Conservation (phyloP, 75 land plant species). For the Pinus albicaulis region DNA sequence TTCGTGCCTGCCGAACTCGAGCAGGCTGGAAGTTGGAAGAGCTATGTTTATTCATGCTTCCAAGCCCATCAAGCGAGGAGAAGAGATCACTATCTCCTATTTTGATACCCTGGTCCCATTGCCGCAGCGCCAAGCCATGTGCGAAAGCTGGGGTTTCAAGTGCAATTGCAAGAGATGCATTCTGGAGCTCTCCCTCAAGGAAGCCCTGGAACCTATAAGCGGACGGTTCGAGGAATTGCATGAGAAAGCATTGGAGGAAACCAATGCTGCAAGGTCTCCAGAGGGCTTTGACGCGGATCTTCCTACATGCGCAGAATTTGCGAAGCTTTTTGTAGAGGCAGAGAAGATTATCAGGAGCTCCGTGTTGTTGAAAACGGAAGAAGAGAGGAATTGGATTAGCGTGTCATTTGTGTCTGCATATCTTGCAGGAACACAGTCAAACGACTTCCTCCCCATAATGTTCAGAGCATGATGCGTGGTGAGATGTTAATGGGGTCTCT, state of each 20-base stretch:
- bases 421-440: no score
- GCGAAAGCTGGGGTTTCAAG: slow-evolving; percentile 28
- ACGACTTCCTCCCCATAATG: no score
- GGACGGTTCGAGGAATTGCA: neutral
- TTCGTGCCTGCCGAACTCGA: slow-evolving; percentile 25
- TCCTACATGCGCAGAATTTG: no score
- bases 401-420: no score
- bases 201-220: neutral
- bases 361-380: no score
- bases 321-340: no score
- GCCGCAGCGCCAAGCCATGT: slow-evolving; percentile 15
- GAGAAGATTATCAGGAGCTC: no score
- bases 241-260: neutral
- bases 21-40: slow-evolving; percentile 15
- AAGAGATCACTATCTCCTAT: slow-evolving; percentile 26
- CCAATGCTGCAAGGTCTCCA: neutral
- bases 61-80: slow-evolving; percentile 1
- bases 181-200: neutral
- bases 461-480: no score
- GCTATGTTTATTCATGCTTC: slow-evolving; percentile 24
- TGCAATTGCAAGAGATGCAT: slow-evolving; percentile 35
- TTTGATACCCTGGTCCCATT: slow-evolving; percentile 30
- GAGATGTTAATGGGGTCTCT: no score
- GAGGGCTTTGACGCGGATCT: no score
- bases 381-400: no score